Evolutionary conservation across 805 yeast species (phyloP), one percentile per base, ranked within the genome.

Genomic region (Candida lessepsii): DNA sequence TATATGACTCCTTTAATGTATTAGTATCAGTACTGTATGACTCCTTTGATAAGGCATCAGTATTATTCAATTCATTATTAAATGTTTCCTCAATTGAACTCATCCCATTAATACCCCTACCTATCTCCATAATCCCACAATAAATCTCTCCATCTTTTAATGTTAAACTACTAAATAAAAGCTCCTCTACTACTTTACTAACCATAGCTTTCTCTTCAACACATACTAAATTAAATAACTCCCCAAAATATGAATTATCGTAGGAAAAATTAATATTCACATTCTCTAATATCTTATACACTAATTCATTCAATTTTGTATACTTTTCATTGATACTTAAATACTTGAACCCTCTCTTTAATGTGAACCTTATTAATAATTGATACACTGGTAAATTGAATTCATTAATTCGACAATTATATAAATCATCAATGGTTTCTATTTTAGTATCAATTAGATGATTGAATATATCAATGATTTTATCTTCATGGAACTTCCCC

Each of bases 181-280:
- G 40, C 5, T 48, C 44, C 35, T 67, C 70, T 17, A 68, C 46
- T 8, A 55, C 53, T 11, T 46, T 45, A 37, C 66, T 56, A 1
- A 67, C 43, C 13, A 39, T 41, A 8, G 51, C 38, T 34, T 61
- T 60, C 35, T 56, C 49, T 4, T 59, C 57, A 61, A 66, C 56
- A 1, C 55, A 51, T 29, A 69, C 45, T 30, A 47, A 57, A 36
- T 53, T 60, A 45, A 67, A 69, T 16, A 67, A 41, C 37, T 69
- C 75, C 1, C 75, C 73, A 44, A 66, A 65, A 39, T 50, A 67
- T 1, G 72, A 63, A 44, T 65, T 65, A 16, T 42, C 39, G 0
- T 46, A 30, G 1, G 57, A 53, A 38, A 66, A 65, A 23, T 58
- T 49, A 39, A 64, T 60, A 31, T 48, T 49, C 6, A 63, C 38